These are phyloP conservation scores for Trametes punicea DNA, from an alignment of 768 basidiomycete species.

Conservation along the genomic window DNA sequence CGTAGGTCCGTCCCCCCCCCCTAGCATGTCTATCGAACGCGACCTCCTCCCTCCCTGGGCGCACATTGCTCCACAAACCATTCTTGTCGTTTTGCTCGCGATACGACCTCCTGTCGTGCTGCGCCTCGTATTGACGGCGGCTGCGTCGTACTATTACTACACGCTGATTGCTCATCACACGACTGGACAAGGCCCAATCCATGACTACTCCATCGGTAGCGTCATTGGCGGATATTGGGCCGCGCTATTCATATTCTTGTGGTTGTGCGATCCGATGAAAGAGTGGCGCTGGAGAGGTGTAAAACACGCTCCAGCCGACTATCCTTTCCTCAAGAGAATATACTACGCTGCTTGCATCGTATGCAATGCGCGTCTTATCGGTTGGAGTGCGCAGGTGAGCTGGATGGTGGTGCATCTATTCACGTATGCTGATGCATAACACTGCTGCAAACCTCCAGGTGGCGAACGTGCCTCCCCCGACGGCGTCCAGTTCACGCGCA, in stretches of 20 bases:
- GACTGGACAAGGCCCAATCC: neutral
- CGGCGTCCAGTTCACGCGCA: neutral
- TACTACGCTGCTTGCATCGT: neutral
- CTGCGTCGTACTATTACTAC: neutral
- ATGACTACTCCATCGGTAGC: neutral
- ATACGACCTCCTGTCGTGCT: neutral
- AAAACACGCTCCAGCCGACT: neutral
- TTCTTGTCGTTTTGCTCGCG: neutral
- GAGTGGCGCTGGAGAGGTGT: neutral
- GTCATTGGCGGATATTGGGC: neutral
- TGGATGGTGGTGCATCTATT: neutral
- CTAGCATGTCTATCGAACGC: neutral
- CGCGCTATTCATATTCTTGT: neutral
- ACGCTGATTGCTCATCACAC: neutral
- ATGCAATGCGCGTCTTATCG: neutral
- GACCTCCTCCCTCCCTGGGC: neutral
- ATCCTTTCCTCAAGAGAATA: neutral
- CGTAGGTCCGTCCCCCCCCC: no score
- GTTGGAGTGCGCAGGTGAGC: neutral
- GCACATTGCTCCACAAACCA: neutral
- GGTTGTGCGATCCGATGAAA: neutral
- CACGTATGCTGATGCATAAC: neutral
- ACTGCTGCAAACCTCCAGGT: neutral
- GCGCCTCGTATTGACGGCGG: neutral
- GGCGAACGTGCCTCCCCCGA: conserved; percentile 2